Conservation (phyloP, 345 rosid species). For the Gossypium arboreum region DNA sequence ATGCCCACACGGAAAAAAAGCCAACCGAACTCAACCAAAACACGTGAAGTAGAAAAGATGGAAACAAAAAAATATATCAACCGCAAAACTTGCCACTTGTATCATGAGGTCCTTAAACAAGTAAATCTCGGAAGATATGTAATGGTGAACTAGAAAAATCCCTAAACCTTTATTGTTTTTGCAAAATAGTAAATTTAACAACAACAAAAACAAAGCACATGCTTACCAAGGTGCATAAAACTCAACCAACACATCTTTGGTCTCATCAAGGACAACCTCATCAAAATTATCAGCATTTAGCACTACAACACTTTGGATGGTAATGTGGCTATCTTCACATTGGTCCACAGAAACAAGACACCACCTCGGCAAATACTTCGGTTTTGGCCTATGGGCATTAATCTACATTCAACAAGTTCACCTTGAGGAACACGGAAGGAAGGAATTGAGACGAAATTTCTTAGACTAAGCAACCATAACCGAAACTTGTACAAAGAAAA, state of each 20-base stretch:
- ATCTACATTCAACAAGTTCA: not conserved
- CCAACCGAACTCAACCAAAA: conserved; percentile 17
- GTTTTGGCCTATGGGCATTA: not conserved
- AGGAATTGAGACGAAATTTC: not conserved
- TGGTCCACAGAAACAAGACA: conserved; percentile 61
- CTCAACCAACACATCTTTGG: conserved; percentile 92
- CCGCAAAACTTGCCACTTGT: not conserved
- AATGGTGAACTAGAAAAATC: not conserved
- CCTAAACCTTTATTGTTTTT: not conserved
- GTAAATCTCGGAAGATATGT: not conserved
- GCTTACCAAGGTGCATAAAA: conserved; percentile 97
- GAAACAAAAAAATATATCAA: not conserved
- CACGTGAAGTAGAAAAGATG: not conserved
- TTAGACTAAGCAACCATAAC: not conserved
- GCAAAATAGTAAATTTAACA: not conserved
- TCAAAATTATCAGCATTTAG: conserved; percentile 71
- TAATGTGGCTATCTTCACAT: conserved; percentile 71
- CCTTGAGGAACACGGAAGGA: not conserved
- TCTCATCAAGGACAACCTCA: conserved; percentile 75
- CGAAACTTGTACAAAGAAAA: not conserved
- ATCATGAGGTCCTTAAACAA: not conserved
- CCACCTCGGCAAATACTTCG: not conserved
- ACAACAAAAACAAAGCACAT: not conserved
- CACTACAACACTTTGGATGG: conserved; percentile 78
- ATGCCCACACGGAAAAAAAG: conserved; percentile 77